Evolutionary conservation across 2,329 filamentous ascomycete genomes (phyloP).

Genomic region (Colletotrichum tamarilloi): DNA sequence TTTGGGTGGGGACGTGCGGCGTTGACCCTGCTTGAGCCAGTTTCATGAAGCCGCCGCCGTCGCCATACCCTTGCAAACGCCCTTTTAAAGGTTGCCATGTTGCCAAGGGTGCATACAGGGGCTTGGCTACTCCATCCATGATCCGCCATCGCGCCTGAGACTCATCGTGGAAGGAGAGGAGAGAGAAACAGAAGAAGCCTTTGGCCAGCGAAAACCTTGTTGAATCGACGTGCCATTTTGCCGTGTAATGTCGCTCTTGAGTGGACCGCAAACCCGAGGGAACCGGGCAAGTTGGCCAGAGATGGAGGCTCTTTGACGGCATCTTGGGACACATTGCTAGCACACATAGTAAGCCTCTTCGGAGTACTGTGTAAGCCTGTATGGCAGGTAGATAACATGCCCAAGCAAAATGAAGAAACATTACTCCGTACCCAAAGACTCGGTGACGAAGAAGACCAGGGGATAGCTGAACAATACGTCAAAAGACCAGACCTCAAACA

Average conservation of each 20-base stretch:
- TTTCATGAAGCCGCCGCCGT: slow-evolving; percentile 33
- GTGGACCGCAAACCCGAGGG: background rate
- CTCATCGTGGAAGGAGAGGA: background rate
- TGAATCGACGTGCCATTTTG: background rate
- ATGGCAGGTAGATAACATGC: too few species aligned
- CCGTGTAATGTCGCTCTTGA: background rate
- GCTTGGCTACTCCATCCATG: background rate
- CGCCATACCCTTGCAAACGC: slow-evolving; percentile 25
- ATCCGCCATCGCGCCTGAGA: background rate
- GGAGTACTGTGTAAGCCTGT: too few species aligned
- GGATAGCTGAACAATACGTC: background rate
- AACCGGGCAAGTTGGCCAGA: background rate
- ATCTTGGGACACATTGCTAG: background rate
- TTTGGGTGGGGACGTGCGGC: slow-evolving; percentile 17
- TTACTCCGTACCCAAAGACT: background rate
- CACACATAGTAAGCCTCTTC: background rate
- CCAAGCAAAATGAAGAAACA: background rate
- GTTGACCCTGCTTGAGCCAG: slow-evolving; percentile 32
- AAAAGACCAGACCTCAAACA: background rate
- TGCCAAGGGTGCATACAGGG: background rate
- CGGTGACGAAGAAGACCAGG: background rate
- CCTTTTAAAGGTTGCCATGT: slow-evolving; percentile 6
- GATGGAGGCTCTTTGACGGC: background rate
- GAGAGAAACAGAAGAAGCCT: background rate
- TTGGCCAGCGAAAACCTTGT: background rate